Evolutionary conservation across 1,139 yeast genomes (phyloP).

Genomic region (Protomyces inundatus): DNA sequence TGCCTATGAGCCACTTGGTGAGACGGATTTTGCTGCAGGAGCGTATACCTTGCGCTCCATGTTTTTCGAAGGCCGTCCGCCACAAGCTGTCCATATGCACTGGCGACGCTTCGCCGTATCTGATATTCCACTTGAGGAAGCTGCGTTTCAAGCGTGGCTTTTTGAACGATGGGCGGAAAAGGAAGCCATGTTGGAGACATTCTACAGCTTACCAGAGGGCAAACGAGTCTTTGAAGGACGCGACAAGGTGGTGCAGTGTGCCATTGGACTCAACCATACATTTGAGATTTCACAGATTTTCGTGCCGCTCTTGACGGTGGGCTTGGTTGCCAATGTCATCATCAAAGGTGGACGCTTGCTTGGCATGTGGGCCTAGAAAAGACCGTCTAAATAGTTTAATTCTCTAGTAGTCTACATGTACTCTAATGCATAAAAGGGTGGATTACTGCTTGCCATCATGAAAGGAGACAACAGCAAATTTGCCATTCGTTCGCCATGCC

Average conservation of each 20-base stretch:
- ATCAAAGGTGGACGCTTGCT: background rate
- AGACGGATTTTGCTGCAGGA: slow-evolving; percentile 69
- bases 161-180: slow-evolving; percentile 13
- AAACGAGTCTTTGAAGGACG: slow-evolving; percentile 1
- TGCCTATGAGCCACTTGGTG: slow-evolving; percentile 66
- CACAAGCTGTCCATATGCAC: slow-evolving; percentile 49
- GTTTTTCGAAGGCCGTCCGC: slow-evolving; percentile 67
- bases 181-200: slow-evolving; percentile 10
- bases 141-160: slow-evolving; percentile 11
- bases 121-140: slow-evolving; percentile 11
- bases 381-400: background rate
- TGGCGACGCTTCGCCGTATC: slow-evolving; percentile 20
- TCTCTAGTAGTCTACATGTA: background rate
- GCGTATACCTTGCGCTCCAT: slow-evolving; percentile 60
- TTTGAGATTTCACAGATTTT: background rate
- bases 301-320: background rate
- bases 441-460: slow-evolving; percentile 18
- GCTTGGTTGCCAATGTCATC: background rate
- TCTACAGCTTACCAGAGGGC: background rate
- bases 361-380: background rate
- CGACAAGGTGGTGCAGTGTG: background rate
- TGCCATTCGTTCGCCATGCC: slow-evolving; percentile 31
- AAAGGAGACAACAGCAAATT: slow-evolving; percentile 22
- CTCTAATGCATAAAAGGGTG: background rate
- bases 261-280: background rate